Evolutionary conservation across 441 rosid genomes (phyloP).

Genomic region (Erodium trifolium): DNA sequence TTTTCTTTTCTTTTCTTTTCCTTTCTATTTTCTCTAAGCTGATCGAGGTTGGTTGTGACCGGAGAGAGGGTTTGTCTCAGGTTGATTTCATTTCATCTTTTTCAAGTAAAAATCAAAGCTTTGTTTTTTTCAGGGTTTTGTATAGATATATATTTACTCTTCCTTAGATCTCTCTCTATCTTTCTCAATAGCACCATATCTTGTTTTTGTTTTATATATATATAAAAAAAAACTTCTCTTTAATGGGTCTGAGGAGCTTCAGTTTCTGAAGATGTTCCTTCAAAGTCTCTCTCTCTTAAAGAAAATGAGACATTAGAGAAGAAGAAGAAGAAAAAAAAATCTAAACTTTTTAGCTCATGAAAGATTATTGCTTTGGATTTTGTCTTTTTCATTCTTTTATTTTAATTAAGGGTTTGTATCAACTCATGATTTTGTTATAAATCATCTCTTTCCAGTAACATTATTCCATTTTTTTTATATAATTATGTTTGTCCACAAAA

Average conservation of each 20-base stretch:
- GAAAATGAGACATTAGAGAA: background rate
- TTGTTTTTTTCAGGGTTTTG: background rate
- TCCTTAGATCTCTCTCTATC: background rate
- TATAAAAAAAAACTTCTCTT: too few relatives aligned
- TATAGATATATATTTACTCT: background rate
- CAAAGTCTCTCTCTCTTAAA: too few relatives aligned
- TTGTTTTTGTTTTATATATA: background rate
- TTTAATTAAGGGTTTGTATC: background rate
- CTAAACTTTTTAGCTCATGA: background rate
- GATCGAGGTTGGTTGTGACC: background rate
- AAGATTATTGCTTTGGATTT: background rate
- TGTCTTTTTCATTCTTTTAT: background rate
- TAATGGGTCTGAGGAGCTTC: too few relatives aligned
- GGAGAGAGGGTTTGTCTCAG: background rate
- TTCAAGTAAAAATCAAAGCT: background rate
- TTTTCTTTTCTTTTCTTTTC: background rate
- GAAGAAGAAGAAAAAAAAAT: background rate
- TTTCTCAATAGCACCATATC: too few relatives aligned
- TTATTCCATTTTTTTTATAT: too few relatives aligned
- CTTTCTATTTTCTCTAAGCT: background rate
- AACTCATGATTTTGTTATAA: too few relatives aligned
- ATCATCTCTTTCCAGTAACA: background rate
- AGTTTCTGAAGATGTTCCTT: too few relatives aligned
- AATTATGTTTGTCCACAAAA: background rate
- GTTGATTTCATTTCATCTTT: constrained; percentile 4